Base-by-base conservation (phyloP, 306 rosid species). In the Rosa chinensis region DNA sequence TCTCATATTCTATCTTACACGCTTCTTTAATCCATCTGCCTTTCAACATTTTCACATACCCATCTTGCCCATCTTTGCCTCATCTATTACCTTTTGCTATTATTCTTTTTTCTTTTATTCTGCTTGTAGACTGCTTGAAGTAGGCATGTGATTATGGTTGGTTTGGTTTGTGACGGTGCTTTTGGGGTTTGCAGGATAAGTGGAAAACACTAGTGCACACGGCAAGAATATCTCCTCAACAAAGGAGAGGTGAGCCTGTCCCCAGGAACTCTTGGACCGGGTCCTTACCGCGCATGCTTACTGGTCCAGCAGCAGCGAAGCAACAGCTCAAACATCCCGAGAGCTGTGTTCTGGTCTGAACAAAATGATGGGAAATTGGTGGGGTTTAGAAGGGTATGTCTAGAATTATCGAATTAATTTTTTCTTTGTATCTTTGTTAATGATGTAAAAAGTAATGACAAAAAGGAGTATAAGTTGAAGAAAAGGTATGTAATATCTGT, bases 161-260 rank as follows among this genome's bases (percentile, higher is more conserved):
- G 72, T 47, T 23, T 86, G 76, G 72, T 73, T 66, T 25, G 55
- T 78, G 82, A 77, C 35, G 48, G 59, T 66, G 23, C 49, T 13
- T 11, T 25, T 45, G 70, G 53, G 81, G 35, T 75, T 75, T 88
- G 85, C 89, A 93, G 98, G 98, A 93, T 81, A 93, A 93, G 77
- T 93, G 98, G 98, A 93, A 93, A 85, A 93, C 98, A 20, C 82
- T 90, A 58, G 98, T 93, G 43, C 98, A 93, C 88, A 93, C 98
- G 55, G 98, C 98, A 58, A 87, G 90, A 76, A 93, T 93, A 84
- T 86, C 98, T 64, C 97, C 98, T 3, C 98, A 89, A 72, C 98
- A 93, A 76, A 90, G 98, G 78, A 88, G 98, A 82, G 98, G 98
- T 64, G 93, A 93, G 78, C 97, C 98, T 53, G 98, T 93, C 12